Evolutionary conservation across 2,329 filamentous ascomycete species (phyloP), one percentile per base, ranked within the genome.

Genomic region (Colletotrichum higginsianum): DNA sequence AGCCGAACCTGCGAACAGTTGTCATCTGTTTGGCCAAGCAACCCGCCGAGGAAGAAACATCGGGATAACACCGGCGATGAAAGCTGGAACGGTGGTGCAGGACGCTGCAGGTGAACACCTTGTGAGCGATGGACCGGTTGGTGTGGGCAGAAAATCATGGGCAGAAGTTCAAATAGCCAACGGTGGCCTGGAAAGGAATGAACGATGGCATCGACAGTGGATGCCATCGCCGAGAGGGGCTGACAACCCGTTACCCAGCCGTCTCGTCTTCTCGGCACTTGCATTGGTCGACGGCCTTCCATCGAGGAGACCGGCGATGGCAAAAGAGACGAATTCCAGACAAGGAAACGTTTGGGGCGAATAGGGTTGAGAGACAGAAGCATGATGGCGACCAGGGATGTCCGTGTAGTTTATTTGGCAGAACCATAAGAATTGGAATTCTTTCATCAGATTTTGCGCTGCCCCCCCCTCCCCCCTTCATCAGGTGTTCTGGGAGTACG

Each of bases 331-430:
- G 65, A 69, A 69, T 42, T 21, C 26, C 58, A 60, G 38, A 72
- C 66, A 56, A 44, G 30, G 40, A 15, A 60, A 15, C 52, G 69
- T 72, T 72, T 72, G 69, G 60, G 69, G 69, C 69, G 30, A 60
- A 69, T 50, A 69, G 47, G 53, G 46, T 55, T 38, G 47, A 26
- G 44, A 42, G 58, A 18, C 2, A 58, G 35, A 49, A 18, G 53
- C 18, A n/a, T 40, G 23, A 13, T 18, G 26, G 40, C 18, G 30
- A 69, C 58, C 5, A 35, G 69, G 58, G 53, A 61, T 18, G 40
- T 16, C 40, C 15, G 69, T 50, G 53, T 44, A 60, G 53, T 40
- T 47, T 53, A 58, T 53, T 68, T 62, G 38, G 66, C 58, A 72
- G 65, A 57, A 69, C 52, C n/a, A 15, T 55, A 63, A 44, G 30